Conservation (phyloP, 495 filamentous ascomycete genomes). For the Glarea lozoyensis region DNA sequence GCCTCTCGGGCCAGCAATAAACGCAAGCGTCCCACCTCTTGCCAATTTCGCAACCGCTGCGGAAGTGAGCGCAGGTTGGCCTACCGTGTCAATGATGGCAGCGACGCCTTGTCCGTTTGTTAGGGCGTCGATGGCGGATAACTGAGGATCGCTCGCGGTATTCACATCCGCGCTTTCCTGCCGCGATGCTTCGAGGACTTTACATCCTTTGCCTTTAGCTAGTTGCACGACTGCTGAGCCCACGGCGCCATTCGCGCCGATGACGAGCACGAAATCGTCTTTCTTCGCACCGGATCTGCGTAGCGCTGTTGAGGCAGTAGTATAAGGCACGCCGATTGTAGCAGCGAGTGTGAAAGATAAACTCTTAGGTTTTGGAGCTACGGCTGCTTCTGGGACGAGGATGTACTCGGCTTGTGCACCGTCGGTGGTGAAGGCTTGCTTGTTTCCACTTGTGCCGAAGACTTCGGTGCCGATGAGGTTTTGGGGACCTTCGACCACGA, state of each 20-base stretch:
- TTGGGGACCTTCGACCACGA: constrained; percentile 16
- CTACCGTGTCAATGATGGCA: constrained; percentile 29
- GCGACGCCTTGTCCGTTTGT: constrained; percentile 26
- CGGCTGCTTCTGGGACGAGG: constrained; percentile 19
- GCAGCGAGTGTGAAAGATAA: constrained; percentile 22
- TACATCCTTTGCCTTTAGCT: constrained; percentile 23
- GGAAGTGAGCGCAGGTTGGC: constrained; percentile 19
- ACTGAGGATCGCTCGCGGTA: constrained; percentile 21
- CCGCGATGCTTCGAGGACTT: constrained; percentile 21
- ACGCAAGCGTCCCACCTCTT: constrained; percentile 19
- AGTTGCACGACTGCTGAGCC: constrained; percentile 25
- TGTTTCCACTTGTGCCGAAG: constrained; percentile 24
- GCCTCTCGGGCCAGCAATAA: constrained; percentile 23
- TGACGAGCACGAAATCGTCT: constrained; percentile 28
- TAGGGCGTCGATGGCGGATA: constrained; percentile 22
- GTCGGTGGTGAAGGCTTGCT: constrained; percentile 20
- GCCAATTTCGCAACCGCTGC: constrained; percentile 21
- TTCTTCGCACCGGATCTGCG: constrained; percentile 17
- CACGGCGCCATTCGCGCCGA: constrained; percentile 28
- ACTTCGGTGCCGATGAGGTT: constrained; percentile 21
- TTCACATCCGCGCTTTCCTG: constrained; percentile 24
- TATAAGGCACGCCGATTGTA: constrained; percentile 25
- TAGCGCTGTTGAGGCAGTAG: constrained; percentile 25
- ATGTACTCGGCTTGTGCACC: constrained; percentile 29
- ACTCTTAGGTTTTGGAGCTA: constrained; percentile 21